Conservation (phyloP, 2,329 filamentous ascomycete genomes). For the Venturiaceae sp. region DNA sequence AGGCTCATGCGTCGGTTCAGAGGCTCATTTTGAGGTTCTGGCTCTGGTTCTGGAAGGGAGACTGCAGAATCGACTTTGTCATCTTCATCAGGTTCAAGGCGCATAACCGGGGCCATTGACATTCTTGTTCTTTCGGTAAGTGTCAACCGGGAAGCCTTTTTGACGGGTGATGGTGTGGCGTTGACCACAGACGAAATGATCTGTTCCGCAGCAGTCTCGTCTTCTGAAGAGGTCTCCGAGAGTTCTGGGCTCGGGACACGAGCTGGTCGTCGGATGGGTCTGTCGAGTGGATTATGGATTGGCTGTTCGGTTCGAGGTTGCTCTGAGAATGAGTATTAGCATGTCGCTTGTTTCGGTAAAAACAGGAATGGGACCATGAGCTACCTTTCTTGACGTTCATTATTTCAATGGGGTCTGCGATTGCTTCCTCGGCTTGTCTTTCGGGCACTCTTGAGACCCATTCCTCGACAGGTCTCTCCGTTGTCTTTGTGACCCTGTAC, state of each 20-base stretch:
- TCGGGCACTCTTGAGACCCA: too few relatives aligned
- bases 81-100: conserved; percentile 5
- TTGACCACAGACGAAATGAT: conserved; percentile 29
- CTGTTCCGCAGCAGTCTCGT: conserved; percentile 16
- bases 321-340: background rate
- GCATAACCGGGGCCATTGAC: conserved; percentile 29
- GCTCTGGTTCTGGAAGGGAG: conserved; percentile 1
- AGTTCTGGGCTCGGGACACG: conserved; percentile 11
- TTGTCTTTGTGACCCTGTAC: too few relatives aligned
- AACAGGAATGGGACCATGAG: too few relatives aligned
- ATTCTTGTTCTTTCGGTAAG: conserved; percentile 37
- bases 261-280: conserved; percentile 11
- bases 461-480: too few relatives aligned
- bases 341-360: too few relatives aligned
- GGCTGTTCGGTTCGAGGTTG: background rate
- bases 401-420: too few relatives aligned
- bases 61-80: conserved; percentile 15
- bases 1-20: conserved; percentile 38
- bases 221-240: background rate
- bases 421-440: too few relatives aligned
- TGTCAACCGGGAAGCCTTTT: conserved; percentile 28
- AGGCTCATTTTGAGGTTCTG: conserved; percentile 4
- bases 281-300: background rate
- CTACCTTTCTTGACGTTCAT: too few relatives aligned
- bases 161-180: conserved; percentile 30